A percentile compares a stretch with the other conserved stretches of the same genome.
phyloP scores from a whole-genome alignment of 2,329 filamentous ascomycete genomes.

The Pseudofabraea citricarpa region DNA sequence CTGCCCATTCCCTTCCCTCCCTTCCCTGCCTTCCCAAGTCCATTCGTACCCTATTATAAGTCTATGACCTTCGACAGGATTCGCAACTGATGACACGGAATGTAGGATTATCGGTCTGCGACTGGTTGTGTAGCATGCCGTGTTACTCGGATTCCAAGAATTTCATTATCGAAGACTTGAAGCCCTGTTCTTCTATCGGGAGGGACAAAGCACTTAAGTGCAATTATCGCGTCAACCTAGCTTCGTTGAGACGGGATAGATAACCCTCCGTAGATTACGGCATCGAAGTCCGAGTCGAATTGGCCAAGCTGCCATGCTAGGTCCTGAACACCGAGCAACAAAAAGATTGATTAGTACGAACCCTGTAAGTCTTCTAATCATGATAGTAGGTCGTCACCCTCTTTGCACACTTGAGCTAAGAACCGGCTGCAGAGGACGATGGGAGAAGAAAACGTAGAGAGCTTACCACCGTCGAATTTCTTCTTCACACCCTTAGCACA shows the following conservation, averaged over 20 bases:
- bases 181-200: constrained; percentile 1
- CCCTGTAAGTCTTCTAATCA: constrained; percentile 1
- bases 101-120: constrained; percentile 1
- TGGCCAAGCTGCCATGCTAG: not conserved
- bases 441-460: constrained; percentile 3
- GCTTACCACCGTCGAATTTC: constrained; percentile 3
- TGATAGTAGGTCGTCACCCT: not conserved
- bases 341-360: constrained; percentile 3
- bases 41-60: constrained; percentile 1
- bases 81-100: not conserved
- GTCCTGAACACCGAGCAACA: not conserved
- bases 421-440: not conserved
- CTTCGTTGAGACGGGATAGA: constrained; percentile 1
- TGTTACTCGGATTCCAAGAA: constrained; percentile 1
- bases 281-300: constrained; percentile 3
- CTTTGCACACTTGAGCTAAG: constrained; percentile 2
- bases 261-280: constrained; percentile 1
- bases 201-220: constrained; percentile 1
- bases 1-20: not conserved
- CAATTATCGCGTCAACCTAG: constrained; percentile 1
- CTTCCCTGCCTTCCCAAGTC: not conserved
- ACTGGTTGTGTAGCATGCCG: not conserved
- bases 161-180: constrained; percentile 1
- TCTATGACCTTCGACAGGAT: not conserved
- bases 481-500: constrained; percentile 1